A percentile compares a stretch with the other conserved stretches of the same genome.
Conservation (phyloP, 306 rosid species). For the Fragaria nilgerrensis region DNA sequence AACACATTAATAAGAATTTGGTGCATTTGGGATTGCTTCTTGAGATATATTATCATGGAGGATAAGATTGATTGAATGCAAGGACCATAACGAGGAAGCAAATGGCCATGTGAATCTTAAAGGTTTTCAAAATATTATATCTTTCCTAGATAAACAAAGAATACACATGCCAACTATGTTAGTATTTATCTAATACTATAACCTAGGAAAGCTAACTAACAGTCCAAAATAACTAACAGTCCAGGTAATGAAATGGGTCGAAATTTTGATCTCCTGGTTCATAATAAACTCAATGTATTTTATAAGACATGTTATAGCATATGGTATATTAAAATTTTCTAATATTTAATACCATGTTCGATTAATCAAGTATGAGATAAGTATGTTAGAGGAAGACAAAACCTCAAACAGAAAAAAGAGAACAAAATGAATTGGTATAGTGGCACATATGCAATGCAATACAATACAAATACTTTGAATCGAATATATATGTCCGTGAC, state of each 20-base stretch:
- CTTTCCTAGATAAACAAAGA: background rate
- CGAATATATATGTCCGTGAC: background rate
- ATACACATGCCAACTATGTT: slow-evolving; percentile 7
- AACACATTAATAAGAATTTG: background rate
- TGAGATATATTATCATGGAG: background rate
- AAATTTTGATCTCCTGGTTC: background rate
- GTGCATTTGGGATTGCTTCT: background rate
- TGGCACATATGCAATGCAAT: background rate
- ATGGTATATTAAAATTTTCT: no score
- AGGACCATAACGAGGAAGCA: background rate
- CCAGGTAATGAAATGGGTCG: background rate
- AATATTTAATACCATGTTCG: background rate
- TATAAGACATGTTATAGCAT: no score
- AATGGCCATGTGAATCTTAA: slow-evolving; percentile 13
- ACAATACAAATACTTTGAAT: no score
- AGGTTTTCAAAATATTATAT: slow-evolving; percentile 2
- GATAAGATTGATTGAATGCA: background rate
- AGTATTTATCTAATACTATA: background rate
- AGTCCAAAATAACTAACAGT: background rate
- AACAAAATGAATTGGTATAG: background rate
- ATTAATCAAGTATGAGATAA: background rate
- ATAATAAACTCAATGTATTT: no score
- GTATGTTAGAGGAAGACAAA: background rate
- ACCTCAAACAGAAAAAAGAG: background rate
- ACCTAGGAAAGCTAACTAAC: background rate